phyloP scores from a whole-genome alignment of 257 asterid species.

The Capsicum baccatum region DNA sequence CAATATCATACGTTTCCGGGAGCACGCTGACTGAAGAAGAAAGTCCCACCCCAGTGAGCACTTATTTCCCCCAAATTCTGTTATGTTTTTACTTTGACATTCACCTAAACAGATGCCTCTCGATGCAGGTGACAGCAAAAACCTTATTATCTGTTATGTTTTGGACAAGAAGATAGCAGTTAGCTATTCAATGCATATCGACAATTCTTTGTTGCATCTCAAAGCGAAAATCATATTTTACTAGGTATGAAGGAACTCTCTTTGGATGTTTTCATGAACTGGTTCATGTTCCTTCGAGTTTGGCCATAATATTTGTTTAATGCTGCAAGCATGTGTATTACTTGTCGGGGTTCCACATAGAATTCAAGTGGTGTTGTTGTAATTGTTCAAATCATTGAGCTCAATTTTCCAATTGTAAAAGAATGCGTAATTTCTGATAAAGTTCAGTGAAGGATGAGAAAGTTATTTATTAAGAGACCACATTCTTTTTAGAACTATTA shows the following conservation, averaged over 20 bases:
- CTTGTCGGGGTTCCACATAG: not conserved
- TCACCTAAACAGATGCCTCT: not conserved
- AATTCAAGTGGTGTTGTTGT: constrained; percentile 6
- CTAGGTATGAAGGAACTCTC: constrained; percentile 20
- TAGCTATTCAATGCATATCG: not conserved
- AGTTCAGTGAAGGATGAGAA: constrained; percentile 7
- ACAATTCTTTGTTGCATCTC: constrained; percentile 8
- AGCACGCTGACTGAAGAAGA: constrained; percentile 70
- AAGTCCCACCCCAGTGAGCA: constrained; percentile 32
- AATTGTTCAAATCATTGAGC: not conserved
- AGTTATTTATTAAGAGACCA: not conserved
- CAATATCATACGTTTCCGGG: constrained; percentile 69
- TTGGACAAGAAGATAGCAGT: constrained; percentile 4
- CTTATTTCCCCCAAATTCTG: constrained; percentile 32
- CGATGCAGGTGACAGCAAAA: not conserved
- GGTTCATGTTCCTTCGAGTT: constrained; percentile 11
- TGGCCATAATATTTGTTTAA: not conserved
- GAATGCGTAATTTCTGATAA: not conserved
- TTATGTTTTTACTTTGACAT: not conserved
- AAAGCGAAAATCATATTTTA: constrained; percentile 14
- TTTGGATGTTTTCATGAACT: not conserved
- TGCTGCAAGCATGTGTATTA: constrained; percentile 21
- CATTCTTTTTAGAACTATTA: constrained; percentile 9
- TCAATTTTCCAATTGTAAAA: constrained; percentile 13
- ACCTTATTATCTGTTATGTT: not conserved